A percentile compares a stretch with the other conserved stretches of the same genome.
Conservation (phyloP, 75 land plant species). For the Selaginella moellendorffii region DNA sequence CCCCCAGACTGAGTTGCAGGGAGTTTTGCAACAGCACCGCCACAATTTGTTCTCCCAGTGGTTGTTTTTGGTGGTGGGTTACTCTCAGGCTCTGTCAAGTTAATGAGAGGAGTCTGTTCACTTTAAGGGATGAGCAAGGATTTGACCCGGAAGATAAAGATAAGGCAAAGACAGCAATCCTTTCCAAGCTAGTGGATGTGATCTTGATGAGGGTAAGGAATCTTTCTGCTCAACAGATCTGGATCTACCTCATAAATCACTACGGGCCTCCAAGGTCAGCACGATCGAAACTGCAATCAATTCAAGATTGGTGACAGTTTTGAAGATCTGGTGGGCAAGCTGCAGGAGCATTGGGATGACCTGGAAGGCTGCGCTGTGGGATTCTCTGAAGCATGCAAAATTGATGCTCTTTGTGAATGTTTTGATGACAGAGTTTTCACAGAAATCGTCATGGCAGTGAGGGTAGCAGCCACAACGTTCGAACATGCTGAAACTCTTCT, state of each 20-base stretch:
- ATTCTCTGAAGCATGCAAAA: neutral
- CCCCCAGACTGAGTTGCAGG: too few relatives aligned
- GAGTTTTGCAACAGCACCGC: too few relatives aligned
- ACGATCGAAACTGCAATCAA: neutral
- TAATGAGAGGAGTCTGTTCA: too few relatives aligned
- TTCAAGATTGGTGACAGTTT: neutral
- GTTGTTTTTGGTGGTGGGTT: too few relatives aligned
- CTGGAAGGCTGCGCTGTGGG: neutral
- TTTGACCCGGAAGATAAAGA: neutral
- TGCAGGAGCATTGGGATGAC: neutral
- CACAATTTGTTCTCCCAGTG: too few relatives aligned
- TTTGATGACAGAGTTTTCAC: neutral
- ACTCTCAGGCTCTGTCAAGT: too few relatives aligned
- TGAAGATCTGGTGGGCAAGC: neutral
- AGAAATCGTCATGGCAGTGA: neutral
- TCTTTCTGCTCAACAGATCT: neutral
- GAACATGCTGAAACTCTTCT: neutral
- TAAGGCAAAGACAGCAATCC: neutral
- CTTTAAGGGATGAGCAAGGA: too few relatives aligned
- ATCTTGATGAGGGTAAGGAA: neutral
- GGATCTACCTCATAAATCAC: neutral
- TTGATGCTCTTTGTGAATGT: neutral
- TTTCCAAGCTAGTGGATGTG: neutral
- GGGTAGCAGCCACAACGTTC: neutral
- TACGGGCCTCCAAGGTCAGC: neutral